Conservation (phyloP, 257 asterid species). For the Dorcoceras hygrometricum region DNA sequence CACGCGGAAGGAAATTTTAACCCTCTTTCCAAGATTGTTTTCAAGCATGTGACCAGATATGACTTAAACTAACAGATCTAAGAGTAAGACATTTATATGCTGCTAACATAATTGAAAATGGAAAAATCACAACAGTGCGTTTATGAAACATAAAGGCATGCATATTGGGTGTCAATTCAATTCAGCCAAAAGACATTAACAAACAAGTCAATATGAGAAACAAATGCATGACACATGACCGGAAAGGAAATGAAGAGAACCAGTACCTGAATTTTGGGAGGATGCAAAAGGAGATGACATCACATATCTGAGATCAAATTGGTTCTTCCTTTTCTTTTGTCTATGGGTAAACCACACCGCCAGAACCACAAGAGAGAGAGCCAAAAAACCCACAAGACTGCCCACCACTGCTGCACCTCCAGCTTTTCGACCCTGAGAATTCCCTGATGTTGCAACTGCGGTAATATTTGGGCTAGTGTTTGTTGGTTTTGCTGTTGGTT, state of each 20-base stretch:
- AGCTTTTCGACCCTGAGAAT: constrained; percentile 36
- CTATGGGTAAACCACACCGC: constrained; percentile 57
- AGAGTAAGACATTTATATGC: constrained; percentile 1
- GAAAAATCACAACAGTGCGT: background rate
- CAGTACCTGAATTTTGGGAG: constrained; percentile 79
- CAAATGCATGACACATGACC: constrained; percentile 3
- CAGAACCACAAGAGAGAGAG: constrained; percentile 52
- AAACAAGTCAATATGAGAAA: constrained; percentile 10
- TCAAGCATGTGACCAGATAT: constrained; percentile 8
- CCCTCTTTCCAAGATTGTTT: background rate
- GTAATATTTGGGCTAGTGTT: constrained; percentile 37
- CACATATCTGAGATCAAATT: constrained; percentile 39
- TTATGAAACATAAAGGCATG: constrained; percentile 9
- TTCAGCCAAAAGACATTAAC: background rate
- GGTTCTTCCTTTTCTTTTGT: constrained; percentile 53
- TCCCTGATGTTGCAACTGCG: constrained; percentile 34
- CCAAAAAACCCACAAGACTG: constrained; percentile 55
- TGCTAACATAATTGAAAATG: background rate
- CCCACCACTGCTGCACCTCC: constrained; percentile 59
- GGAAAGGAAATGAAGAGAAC: constrained; percentile 12
- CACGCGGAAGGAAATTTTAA: background rate
- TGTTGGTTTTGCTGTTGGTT: constrained; percentile 65
- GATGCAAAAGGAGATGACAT: constrained; percentile 74
- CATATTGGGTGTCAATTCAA: constrained; percentile 4
- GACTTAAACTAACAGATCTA: background rate